These are phyloP conservation scores for Russula sp. DNA, from an alignment of 768 basidiomycete genomes.

Conservation along the genomic window DNA sequence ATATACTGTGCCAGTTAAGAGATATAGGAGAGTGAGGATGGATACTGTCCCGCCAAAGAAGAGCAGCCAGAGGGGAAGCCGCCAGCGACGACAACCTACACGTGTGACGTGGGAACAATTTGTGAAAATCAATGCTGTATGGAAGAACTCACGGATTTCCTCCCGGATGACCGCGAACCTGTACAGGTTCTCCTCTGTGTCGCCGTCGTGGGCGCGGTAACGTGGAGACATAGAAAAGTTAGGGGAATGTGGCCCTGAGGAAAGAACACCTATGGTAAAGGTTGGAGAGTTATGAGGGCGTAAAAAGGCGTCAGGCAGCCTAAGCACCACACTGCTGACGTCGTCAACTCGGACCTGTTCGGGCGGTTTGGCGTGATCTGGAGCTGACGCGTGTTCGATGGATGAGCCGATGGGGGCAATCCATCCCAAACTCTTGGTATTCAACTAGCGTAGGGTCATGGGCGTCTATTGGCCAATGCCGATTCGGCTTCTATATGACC, in stretches of 20 bases:
- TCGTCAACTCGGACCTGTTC: not conserved
- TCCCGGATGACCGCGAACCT: not conserved
- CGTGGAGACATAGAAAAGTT: not conserved
- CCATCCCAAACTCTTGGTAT: not conserved
- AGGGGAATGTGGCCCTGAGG: not conserved
- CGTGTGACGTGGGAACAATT: not conserved
- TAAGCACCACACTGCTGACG: not conserved
- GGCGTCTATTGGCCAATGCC: too few relatives aligned
- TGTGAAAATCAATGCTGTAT: not conserved
- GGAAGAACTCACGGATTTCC: constrained; percentile 3
- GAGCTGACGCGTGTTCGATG: not conserved
- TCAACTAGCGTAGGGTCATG: not conserved
- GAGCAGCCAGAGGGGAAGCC: constrained; percentile 17
- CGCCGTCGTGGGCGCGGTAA: not conserved
- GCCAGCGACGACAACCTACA: constrained; percentile 10
- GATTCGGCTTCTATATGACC: too few relatives aligned
- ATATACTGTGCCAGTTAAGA: constrained; percentile 14
- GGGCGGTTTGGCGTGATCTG: too few relatives aligned
- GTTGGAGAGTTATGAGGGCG: not conserved
- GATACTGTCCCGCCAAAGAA: constrained; percentile 15
- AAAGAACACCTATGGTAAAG: not conserved
- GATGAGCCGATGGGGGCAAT: not conserved
- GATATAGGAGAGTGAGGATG: constrained; percentile 12
- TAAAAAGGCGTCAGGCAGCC: not conserved
- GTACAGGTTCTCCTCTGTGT: not conserved